These are phyloP conservation scores for Flaveria robusta DNA, from an alignment of 129 eudicot genomes.

Conservation along the genomic window DNA sequence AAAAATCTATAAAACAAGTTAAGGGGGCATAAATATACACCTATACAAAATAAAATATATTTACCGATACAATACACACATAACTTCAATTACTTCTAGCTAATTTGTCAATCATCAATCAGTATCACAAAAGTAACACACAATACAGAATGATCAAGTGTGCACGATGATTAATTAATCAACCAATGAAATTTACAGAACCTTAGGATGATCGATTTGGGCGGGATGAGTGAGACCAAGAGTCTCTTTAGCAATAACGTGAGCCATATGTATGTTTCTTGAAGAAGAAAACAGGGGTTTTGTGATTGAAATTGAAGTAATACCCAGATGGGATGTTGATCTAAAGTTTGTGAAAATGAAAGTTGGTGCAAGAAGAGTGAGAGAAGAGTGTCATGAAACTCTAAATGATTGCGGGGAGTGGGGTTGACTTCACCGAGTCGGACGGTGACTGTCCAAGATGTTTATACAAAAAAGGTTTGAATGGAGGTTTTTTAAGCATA, in stretches of 20 bases:
- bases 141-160: too few relatives aligned
- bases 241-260: conserved; percentile 60
- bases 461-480: too few relatives aligned
- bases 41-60: background rate
- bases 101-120: too few relatives aligned
- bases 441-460: too few relatives aligned
- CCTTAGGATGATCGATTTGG: conserved; percentile 64
- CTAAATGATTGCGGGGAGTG: conserved; percentile 25
- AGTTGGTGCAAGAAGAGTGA: background rate
- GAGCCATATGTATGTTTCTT: conserved; percentile 67
- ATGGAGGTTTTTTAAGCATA: too few relatives aligned
- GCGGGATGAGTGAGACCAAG: conserved; percentile 93
- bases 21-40: background rate
- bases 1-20: background rate
- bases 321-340: conserved; percentile 32
- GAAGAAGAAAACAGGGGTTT: conserved; percentile 20
- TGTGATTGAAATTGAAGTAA: conserved; percentile 30
- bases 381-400: conserved; percentile 32
- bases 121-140: too few relatives aligned
- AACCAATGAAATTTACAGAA: conserved; percentile 16
- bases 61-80: too few relatives aligned
- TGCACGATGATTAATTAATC: background rate
- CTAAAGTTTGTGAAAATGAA: conserved; percentile 39
- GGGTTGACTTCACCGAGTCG: too few relatives aligned
- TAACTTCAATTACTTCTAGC: too few relatives aligned